Evolutionary conservation across 106 monocot genomes (phyloP).

Genomic region (Dendrobium huoshanense): DNA sequence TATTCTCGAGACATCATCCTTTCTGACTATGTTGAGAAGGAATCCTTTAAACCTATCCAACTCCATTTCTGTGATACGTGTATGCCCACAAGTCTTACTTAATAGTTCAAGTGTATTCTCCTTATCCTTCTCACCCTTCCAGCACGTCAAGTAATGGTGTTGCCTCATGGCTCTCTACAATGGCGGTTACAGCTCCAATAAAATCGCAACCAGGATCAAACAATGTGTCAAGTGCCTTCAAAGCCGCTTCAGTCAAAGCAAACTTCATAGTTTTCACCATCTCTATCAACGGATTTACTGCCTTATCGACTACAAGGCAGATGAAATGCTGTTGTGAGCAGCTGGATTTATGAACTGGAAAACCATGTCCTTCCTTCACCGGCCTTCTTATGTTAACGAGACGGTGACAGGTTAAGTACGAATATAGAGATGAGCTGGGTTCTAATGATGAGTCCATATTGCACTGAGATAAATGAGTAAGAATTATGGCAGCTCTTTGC

Average conservation of each 20-base stretch:
- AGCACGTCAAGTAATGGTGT: constrained; percentile 6
- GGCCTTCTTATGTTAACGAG: background rate
- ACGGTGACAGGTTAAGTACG: no score
- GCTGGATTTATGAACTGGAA: constrained; percentile 1
- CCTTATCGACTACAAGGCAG: constrained; percentile 7
- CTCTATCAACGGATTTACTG: constrained; percentile 10
- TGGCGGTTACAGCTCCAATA: background rate
- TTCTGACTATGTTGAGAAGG: background rate
- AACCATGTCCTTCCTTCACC: background rate
- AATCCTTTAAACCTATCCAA: background rate
- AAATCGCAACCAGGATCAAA: background rate
- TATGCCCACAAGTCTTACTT: background rate
- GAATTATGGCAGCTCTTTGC: constrained; percentile 3
- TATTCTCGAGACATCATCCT: background rate
- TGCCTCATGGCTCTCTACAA: constrained; percentile 4
- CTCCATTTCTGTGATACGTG: background rate
- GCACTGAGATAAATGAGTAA: constrained; percentile 2
- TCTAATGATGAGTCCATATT: background rate
- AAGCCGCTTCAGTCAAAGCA: constrained; percentile 7
- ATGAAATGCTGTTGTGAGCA: background rate
- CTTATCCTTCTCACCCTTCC: background rate
- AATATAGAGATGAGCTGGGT: background rate
- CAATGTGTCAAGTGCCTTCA: constrained; percentile 3
- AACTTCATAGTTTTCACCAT: background rate
- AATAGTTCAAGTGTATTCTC: background rate